Evolutionary conservation across 2,329 filamentous ascomycete genomes (phyloP).

Genomic region (Colletotrichum liaoningense): DNA sequence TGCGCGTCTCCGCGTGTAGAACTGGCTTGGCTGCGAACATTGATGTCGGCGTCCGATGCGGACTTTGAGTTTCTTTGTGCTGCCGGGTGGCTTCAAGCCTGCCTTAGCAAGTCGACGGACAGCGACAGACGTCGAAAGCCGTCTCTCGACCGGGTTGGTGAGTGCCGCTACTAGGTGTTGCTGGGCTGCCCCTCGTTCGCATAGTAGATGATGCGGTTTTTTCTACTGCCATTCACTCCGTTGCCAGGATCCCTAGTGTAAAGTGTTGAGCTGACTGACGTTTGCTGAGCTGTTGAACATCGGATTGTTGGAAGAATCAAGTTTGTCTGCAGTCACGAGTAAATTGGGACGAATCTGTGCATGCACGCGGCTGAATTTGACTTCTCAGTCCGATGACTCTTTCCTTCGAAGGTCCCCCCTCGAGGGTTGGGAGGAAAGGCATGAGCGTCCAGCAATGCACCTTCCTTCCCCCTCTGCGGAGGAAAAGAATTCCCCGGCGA

Average conservation of each 20-base stretch:
- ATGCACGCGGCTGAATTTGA: neutral
- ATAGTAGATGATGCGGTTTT: neutral
- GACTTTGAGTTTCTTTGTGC: neutral
- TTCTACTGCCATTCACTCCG: neutral
- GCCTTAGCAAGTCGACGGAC: neutral
- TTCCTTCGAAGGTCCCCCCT: too few species aligned
- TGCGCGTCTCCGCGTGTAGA: neutral
- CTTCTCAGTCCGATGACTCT: neutral
- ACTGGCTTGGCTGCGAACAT: neutral
- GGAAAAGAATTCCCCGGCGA: constrained; percentile 1
- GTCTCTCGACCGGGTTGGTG: neutral
- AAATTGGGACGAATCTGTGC: neutral
- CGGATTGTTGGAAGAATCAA: constrained; percentile 4
- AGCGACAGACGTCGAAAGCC: neutral
- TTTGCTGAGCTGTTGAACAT: constrained; percentile 19
- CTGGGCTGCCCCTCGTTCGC: neutral
- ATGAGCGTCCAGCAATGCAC: neutral
- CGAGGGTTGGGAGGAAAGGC: neutral
- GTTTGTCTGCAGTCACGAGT: neutral
- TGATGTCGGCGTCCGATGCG: neutral
- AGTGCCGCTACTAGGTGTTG: neutral
- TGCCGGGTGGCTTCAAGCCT: constrained; percentile 3
- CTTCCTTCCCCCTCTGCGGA: neutral
- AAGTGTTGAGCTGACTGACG: neutral
- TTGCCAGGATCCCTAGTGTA: neutral